A percentile compares a stretch with the other conserved stretches of the same genome.
phyloP scores from a whole-genome alignment of 2,329 filamentous ascomycete genomes.

The Alternaria brassicae region DNA sequence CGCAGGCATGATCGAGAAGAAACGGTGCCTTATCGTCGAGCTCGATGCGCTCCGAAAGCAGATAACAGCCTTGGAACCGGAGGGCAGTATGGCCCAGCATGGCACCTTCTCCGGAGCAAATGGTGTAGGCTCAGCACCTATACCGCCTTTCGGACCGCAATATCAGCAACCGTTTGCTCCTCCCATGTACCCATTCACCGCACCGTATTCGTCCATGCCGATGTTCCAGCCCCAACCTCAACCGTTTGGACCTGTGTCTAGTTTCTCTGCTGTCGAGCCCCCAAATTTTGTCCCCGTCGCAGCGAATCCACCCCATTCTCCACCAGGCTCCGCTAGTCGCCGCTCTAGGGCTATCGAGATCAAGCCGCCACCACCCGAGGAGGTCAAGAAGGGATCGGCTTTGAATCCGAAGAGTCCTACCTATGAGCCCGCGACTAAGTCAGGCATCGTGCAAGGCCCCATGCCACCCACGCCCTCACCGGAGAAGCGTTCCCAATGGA shows the following conservation, averaged over 20 bases:
- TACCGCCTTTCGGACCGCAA: slow-evolving; percentile 31
- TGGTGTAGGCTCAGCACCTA: slow-evolving; percentile 13
- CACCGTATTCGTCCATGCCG: slow-evolving; percentile 35
- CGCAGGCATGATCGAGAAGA: slow-evolving; percentile 44
- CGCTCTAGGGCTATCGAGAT: slow-evolving; percentile 52
- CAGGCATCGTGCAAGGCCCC: slow-evolving; percentile 16
- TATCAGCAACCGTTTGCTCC: slow-evolving; percentile 36
- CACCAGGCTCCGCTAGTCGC: slow-evolving; percentile 44
- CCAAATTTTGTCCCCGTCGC: slow-evolving; percentile 29
- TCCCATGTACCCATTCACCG: slow-evolving; percentile 33
- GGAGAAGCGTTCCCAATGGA: slow-evolving; percentile 40
- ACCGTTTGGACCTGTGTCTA: slow-evolving; percentile 29
- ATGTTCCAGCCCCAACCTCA: slow-evolving; percentile 34
- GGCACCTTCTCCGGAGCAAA: slow-evolving; percentile 18
- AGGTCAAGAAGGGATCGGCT: slow-evolving; percentile 37
- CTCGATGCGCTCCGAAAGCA: slow-evolving; percentile 47
- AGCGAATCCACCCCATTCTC: slow-evolving; percentile 31
- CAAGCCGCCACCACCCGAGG: slow-evolving; percentile 46
- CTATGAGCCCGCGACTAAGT: slow-evolving; percentile 45
- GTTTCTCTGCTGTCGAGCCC: slow-evolving; percentile 28
- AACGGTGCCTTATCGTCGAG: slow-evolving; percentile 46
- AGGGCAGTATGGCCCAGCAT: slow-evolving; percentile 16
- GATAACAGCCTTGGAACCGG: slow-evolving; percentile 38
- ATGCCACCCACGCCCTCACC: slow-evolving; percentile 45
- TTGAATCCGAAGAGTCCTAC: slow-evolving; percentile 52